Evolutionary conservation across 2,329 filamentous ascomycete genomes (phyloP).

Genomic region (Pseudocercospora pini-densiflorae): DNA sequence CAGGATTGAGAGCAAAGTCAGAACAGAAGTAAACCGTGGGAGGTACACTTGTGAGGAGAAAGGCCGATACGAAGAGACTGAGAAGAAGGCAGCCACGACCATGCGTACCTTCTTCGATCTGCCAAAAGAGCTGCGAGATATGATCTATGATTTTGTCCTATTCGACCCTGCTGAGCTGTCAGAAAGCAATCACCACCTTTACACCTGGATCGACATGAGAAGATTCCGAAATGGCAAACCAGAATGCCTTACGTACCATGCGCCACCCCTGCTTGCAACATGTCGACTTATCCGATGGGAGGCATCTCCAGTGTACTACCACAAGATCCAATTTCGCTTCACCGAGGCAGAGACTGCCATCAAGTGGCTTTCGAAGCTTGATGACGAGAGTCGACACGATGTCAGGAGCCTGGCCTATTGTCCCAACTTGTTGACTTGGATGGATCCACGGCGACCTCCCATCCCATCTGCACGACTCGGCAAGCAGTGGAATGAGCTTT

Average conservation of each 20-base stretch:
- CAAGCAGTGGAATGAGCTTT: slow-evolving; percentile 6
- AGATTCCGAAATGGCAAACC: background rate
- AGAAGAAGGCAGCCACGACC: background rate
- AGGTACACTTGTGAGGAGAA: too few relatives aligned
- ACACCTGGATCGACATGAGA: slow-evolving; percentile 15
- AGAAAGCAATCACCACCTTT: background rate
- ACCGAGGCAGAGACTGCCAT: background rate
- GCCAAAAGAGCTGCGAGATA: background rate
- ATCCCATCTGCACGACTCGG: background rate
- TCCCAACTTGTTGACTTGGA: slow-evolving; percentile 9
- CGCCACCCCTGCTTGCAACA: background rate
- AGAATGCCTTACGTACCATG: background rate
- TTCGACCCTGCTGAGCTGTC: background rate
- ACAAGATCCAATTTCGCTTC: slow-evolving; percentile 7
- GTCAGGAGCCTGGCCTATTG: slow-evolving; percentile 5
- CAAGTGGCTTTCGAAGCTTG: background rate
- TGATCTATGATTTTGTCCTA: background rate
- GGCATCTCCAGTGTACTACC: slow-evolving; percentile 3
- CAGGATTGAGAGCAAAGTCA: too few relatives aligned
- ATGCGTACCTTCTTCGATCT: background rate
- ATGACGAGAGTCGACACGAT: background rate
- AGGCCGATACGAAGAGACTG: too few relatives aligned
- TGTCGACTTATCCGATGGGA: slow-evolving; percentile 1
- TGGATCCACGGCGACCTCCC: slow-evolving; percentile 1
- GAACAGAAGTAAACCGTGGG: too few relatives aligned